Evolutionary conservation across 495 filamentous ascomycete species (phyloP), one percentile per base, ranked within the genome.

Genomic region (Staphylotrichum tortipilum): DNA sequence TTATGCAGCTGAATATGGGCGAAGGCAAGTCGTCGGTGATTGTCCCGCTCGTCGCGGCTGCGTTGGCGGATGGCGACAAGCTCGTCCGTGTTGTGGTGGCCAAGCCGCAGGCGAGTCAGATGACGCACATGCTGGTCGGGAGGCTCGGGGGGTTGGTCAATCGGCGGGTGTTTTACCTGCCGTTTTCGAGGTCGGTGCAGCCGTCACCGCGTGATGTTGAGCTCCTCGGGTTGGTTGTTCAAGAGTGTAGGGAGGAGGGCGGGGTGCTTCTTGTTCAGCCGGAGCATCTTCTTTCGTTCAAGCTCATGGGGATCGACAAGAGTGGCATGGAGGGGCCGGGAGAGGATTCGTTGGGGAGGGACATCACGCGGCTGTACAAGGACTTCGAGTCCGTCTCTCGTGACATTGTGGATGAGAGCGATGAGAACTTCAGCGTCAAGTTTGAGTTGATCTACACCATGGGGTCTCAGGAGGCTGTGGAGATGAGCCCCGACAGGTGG

Each of bases 1-100:
- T 81, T 14, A 69, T 86, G 61, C 83, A 88, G 56, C 67, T 89
- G 44, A 86, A 85, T 53, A 87, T 88, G 83, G 84, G 84, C 0
- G 75, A 85, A 58, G 84, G 85, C 0, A 89, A 89, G 57, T 81
- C 82, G 0, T 81, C 80, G 0, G 77, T 86, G 2, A 85, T 89
- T 47, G 74, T 85, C 5, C 83, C 84, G 0, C 76, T 83, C 38
- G 75, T 82, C 11, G 75, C 80, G 5, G 69, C 72, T 0, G 62
- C 67, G 4, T 57, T 87, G n/a, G 81, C 81, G 0, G 61, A 87
- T 52, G 65, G 68, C 0, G 52, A 51, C 0, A 67, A 61, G 17
- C 64, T 88, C 0, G 71, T 76, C 0, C 63, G 82, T 15, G 69
- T 87, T 0, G 56, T 88, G 5, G 83, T 86, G 10, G 71, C 72